These are phyloP conservation scores for Myxozyma geophila DNA, from an alignment of 805 yeast species.

Conservation along the genomic window DNA sequence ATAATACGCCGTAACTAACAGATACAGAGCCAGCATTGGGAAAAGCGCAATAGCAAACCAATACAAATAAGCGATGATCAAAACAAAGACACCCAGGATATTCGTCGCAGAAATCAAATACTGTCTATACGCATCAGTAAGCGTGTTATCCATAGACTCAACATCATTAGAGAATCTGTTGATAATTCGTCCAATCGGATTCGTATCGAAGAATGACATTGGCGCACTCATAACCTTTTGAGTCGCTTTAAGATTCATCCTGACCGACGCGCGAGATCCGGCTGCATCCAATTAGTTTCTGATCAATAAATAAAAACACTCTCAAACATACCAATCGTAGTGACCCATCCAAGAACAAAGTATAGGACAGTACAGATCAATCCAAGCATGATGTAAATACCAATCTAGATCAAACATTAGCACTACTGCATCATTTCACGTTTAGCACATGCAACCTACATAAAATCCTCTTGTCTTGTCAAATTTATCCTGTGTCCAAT, in stretches of 20 bases:
- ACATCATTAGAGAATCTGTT: conserved; percentile 89
- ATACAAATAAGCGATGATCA: conserved; percentile 72
- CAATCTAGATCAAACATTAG: conserved; percentile 57
- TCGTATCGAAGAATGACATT: conserved; percentile 80
- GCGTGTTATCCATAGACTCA: conserved; percentile 78
- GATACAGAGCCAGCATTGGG: conserved; percentile 58
- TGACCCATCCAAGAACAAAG: conserved; percentile 49
- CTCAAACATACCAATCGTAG: conserved; percentile 34
- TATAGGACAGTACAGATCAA: conserved; percentile 60
- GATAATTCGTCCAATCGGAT: conserved; percentile 85
- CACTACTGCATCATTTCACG: too few species aligned
- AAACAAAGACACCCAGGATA: conserved; percentile 65
- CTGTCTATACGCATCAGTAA: conserved; percentile 69
- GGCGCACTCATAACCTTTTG: conserved; percentile 71
- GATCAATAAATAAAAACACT: conserved; percentile 40
- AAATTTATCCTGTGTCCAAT: conserved; percentile 71
- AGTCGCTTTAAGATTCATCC: conserved; percentile 65
- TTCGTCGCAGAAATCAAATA: conserved; percentile 58
- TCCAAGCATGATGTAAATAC: conserved; percentile 58
- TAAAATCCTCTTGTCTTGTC: conserved; percentile 52
- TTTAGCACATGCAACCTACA: neutral
- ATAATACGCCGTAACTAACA: conserved; percentile 57
- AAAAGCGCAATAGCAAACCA: conserved; percentile 69
- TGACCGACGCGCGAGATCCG: conserved; percentile 58
- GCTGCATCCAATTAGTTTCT: conserved; percentile 46